A percentile compares a stretch with the other conserved stretches of the same genome.
Conservation (phyloP, 2,329 filamentous ascomycete species). For the Paecilomyces niveus region DNA sequence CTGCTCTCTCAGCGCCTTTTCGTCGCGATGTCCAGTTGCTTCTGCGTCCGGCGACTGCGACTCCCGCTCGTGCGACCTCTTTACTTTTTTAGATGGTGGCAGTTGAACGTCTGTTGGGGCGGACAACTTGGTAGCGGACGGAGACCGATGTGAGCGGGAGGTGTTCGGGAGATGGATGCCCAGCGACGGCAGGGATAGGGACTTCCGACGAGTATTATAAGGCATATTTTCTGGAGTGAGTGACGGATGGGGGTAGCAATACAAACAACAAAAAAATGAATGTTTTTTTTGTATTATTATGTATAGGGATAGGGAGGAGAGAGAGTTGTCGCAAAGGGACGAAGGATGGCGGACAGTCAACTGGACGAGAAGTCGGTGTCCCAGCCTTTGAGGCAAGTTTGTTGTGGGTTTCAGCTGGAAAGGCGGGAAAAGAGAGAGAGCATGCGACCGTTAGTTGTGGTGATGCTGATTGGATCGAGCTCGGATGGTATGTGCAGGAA, state of each 20-base stretch:
- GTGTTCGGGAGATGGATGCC: conserved; percentile 73
- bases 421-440: conserved; percentile 1
- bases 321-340: conserved; percentile 7
- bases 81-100: conserved; percentile 61
- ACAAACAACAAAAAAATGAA: conserved; percentile 12
- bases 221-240: conserved; percentile 52
- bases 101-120: conserved; percentile 49
- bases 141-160: conserved; percentile 51
- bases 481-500: conserved; percentile 5
- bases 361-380: background rate
- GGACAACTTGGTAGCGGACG: conserved; percentile 56
- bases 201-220: conserved; percentile 96
- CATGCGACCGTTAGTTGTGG: conserved; percentile 8
- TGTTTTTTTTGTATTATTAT: conserved; percentile 12
- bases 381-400: background rate
- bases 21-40: conserved; percentile 20
- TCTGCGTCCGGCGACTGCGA: conserved; percentile 35
- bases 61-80: conserved; percentile 62
- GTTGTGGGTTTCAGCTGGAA: background rate
- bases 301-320: conserved; percentile 9
- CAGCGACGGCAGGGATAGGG: conserved; percentile 82
- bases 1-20: conserved; percentile 19
- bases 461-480: conserved; percentile 12
- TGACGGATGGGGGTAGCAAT: conserved; percentile 5
- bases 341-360: background rate